Base-by-base conservation (phyloP, 2,329 filamentous ascomycete genomes). In the Colletotrichum tofieldiae region DNA sequence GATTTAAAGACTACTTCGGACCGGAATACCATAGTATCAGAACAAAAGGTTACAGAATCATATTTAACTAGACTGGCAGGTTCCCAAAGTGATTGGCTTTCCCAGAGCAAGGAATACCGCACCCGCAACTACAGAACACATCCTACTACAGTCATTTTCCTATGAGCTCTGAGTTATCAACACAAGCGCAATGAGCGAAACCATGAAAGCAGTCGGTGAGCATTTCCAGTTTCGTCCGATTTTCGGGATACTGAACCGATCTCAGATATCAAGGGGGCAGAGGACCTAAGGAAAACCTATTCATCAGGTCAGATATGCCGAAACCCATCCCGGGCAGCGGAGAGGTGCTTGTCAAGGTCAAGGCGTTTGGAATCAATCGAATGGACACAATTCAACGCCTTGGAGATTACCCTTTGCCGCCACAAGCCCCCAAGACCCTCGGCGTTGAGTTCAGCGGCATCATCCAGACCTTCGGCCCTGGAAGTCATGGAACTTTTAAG, bases 351-450 rank as follows among this genome's bases (percentile, higher is more conserved):
- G 90, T 98, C 63, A 92, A 92, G 78, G 85, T 98, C 77, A 93
- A 92, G 79, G 93, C 93, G 65, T 95, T 96, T 78, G 94, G 94
- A 14, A 88, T 98, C 67, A 98, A 96, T 84, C 92, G 93, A 66
- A 94, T 95, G 93, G 93, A 96, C 81, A 87, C 94, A 26, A 78
- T 94, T 56, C 93, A 96, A 83, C 91, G 93, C 66, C 89, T 92
- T 78, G 93, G 93, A 52, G 79, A 84, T 62, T 96, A 95, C 78
- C 92, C 93, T 0, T 77, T 95, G 5, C 93, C 93, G 1, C 91
- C 93, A 0, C 89, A 92, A 77, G 93, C 92, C 0, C 89, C 92
- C 1, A 82, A 85, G 68, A 95, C 90, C 0, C 86, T 96, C 6
- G 93, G 93, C 64, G 93, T 95, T 43, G 93, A 96, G 79, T 95